Conservation (phyloP, 2,329 filamentous ascomycete species). For the Penicillium vulpinum region DNA sequence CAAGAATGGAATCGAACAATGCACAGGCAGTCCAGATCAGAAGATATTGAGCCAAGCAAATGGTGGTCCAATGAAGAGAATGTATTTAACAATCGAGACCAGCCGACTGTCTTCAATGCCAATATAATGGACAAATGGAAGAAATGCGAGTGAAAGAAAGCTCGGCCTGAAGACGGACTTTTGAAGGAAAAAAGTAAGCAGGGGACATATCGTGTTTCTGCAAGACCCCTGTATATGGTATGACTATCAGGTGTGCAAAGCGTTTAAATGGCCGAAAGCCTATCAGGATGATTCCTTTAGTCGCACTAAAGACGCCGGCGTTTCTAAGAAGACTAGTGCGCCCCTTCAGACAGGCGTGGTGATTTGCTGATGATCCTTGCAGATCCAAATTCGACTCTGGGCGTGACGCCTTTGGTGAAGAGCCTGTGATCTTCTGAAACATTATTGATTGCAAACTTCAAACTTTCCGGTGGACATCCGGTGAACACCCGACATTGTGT, state of each 20-base stretch:
- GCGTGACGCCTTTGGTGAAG: slow-evolving; percentile 17
- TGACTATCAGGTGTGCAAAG: not conserved
- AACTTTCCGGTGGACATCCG: not conserved
- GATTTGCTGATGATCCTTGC: slow-evolving; percentile 18
- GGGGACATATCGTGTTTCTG: not conserved
- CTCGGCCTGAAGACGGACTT: not conserved
- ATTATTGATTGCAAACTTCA: not conserved
- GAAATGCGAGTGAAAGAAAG: not conserved
- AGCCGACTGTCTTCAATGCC: not conserved
- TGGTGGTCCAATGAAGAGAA: not conserved
- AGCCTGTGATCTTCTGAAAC: not conserved
- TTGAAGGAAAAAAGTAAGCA: not conserved
- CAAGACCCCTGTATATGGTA: slow-evolving; percentile 1
- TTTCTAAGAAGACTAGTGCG: slow-evolving; percentile 16
- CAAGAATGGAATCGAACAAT: not conserved
- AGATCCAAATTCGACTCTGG: slow-evolving; percentile 9
- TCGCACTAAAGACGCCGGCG: slow-evolving; percentile 13
- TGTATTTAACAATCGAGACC: not conserved
- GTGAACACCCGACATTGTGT: no score
- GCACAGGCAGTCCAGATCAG: not conserved
- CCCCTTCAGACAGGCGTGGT: not conserved
- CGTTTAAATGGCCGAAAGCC: slow-evolving; percentile 4
- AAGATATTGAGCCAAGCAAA: not conserved
- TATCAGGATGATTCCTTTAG: slow-evolving; percentile 15
- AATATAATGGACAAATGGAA: not conserved